Base-by-base conservation (phyloP, 306 rosid genomes). In the Pterocarpus santalinus region DNA sequence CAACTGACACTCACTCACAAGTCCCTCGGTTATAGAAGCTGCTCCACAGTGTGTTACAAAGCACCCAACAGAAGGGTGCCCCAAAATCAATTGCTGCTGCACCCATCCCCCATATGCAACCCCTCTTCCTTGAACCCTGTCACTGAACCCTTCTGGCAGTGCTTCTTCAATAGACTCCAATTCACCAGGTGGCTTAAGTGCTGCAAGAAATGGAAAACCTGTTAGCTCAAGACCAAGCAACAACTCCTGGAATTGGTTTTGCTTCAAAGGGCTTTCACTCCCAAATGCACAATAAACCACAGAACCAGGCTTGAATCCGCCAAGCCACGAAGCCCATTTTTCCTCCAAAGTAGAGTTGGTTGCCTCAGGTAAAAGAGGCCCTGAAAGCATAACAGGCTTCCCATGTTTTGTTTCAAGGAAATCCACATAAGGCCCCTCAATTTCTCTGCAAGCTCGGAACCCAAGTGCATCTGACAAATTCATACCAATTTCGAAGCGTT, bases 11-110 rank as follows among this genome's bases (percentile, higher is more conserved):
- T 60, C 16, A 7, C 33, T 88, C 69, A 87, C 65, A 33, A 88
- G 28, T 8, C 72, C 91, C 83, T 92, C 92, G 0, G 82, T 62
- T 4, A 88, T 16, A 2, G 91, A 87, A 75, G 87, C 92, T 0
- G 90, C 73, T 2, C 94, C 97, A 44, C 92, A 88, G n/a, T 91
- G 97, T 6, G 94, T 91, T 32, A 92, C 78, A 53, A 90, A 90
- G 85, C 94, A 92, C 14, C 94, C 97, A 12, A 90, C 78, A 11
- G 88, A 87, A 5, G 90, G 79, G 53, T 92, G 92, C 41, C 33
- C 83, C 55, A 92, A 30, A 46, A 90, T 84, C 46, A 80, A 3
- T 7, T 85, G 90, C 13, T 91, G 92, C 8, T 85, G 92, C 8
- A 92, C 83, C 97, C 97, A 90, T 32, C 88, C 90, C 11, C 83